These are phyloP conservation scores for Globisporangium cylindrosporum DNA, from an alignment of 352 stramenopile species.

Conservation along the genomic window DNA sequence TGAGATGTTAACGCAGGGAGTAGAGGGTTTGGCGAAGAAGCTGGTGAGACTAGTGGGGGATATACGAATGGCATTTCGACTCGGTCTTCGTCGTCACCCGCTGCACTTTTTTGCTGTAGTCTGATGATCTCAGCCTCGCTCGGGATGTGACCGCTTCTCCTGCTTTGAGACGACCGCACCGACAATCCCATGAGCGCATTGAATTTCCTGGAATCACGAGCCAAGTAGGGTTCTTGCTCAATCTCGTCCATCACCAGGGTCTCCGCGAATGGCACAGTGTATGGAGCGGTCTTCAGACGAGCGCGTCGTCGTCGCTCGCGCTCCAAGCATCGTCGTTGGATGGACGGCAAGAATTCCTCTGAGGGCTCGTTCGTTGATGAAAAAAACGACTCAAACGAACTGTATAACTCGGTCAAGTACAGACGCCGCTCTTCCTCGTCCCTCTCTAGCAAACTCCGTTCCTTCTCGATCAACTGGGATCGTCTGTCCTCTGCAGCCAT, in stretches of 20 bases:
- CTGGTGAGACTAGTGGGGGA: not conserved
- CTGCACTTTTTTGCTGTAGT: constrained; percentile 26
- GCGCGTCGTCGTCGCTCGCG: constrained; percentile 15
- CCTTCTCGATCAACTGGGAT: constrained; percentile 27
- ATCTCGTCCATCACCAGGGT: constrained; percentile 41
- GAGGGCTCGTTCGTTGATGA: constrained; percentile 29
- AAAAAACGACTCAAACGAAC: constrained; percentile 57
- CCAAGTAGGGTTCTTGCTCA: constrained; percentile 47
- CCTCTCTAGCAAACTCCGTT: constrained; percentile 28
- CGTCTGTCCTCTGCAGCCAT: constrained; percentile 54
- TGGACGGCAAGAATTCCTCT: constrained; percentile 49
- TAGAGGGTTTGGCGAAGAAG: constrained; percentile 2
- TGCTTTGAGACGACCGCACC: constrained; percentile 27
- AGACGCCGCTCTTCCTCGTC: constrained; percentile 23
- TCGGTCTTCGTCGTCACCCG: constrained; percentile 26
- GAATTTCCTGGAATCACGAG: constrained; percentile 53
- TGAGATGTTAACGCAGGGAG: constrained; percentile 7
- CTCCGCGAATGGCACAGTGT: constrained; percentile 39
- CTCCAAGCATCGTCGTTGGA: constrained; percentile 35
- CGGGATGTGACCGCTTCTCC: constrained; percentile 31
- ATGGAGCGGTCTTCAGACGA: constrained; percentile 18
- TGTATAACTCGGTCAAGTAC: constrained; percentile 54
- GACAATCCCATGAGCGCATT: constrained; percentile 48
- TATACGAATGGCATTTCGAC: constrained; percentile 12
- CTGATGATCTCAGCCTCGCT: constrained; percentile 39